Conservation (phyloP, 2,329 filamentous ascomycete species). For the Cryphonectria japonica region DNA sequence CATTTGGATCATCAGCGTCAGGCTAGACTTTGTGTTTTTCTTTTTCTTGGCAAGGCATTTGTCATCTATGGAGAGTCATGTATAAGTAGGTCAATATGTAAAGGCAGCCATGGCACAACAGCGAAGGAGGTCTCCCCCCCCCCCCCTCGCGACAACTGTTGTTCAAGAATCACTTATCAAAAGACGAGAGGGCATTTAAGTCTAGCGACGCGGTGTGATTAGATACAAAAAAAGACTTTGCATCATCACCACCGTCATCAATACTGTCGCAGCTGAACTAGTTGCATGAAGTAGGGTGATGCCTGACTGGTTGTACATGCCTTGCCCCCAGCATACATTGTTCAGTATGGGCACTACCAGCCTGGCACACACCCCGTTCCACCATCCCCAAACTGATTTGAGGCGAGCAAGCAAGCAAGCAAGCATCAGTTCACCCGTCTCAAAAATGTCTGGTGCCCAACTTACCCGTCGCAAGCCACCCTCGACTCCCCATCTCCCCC, state of each 20-base stretch:
- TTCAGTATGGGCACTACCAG: not conserved
- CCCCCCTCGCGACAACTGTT: not conserved
- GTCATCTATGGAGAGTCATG: slow-evolving; percentile 25
- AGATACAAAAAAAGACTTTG: slow-evolving; percentile 14
- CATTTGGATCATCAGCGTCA: slow-evolving; percentile 26
- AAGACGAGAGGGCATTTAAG: not conserved
- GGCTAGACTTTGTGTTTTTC: slow-evolving; percentile 8
- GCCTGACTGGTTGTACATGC: not conserved
- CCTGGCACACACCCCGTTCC: not conserved
- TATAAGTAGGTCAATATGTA: slow-evolving; percentile 27
- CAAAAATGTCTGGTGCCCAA: slow-evolving; percentile 55
- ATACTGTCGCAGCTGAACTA: not conserved
- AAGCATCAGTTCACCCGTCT: too few species aligned
- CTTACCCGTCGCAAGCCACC: slow-evolving; percentile 86
- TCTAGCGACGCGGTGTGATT: slow-evolving; percentile 19
- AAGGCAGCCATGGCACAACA: slow-evolving; percentile 16
- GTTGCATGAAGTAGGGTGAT: not conserved
- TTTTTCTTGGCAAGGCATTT: slow-evolving; percentile 21
- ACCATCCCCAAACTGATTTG: not conserved
- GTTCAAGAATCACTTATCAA: slow-evolving; percentile 20
- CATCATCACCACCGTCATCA: not conserved
- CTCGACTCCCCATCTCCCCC: slow-evolving; percentile 85
- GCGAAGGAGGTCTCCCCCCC: not conserved
- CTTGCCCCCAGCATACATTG: not conserved
- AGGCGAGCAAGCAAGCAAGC: too few species aligned